Evolutionary conservation across 768 basidiomycete genomes (phyloP).

Genomic region (Grammothele lineata): DNA sequence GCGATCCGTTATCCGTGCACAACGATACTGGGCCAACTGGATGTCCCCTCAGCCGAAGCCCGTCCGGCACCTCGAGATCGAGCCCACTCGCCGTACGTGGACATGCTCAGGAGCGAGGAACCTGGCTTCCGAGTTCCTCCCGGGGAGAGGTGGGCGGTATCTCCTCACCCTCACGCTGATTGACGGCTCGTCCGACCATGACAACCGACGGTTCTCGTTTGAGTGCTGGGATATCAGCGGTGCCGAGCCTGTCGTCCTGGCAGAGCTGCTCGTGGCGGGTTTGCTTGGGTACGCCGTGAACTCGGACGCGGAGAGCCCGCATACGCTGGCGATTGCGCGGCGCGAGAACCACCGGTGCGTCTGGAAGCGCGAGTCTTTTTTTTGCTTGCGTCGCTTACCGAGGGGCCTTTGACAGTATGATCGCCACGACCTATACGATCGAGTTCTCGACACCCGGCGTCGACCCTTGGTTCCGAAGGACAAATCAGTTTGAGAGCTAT

Average conservation of each 20-base stretch:
- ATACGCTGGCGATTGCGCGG: constrained; percentile 35
- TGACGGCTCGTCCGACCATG: constrained; percentile 13
- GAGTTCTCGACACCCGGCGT: neutral
- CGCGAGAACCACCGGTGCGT: neutral
- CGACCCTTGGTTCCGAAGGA: neutral
- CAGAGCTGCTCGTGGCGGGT: constrained; percentile 32
- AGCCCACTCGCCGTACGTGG: constrained; percentile 16
- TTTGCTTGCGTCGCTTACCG: too few relatives aligned
- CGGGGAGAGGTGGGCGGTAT: constrained; percentile 37
- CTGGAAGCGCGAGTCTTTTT: too few relatives aligned
- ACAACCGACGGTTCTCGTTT: constrained; percentile 31
- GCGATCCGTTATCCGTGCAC: constrained; percentile 31
- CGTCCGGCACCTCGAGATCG: constrained; percentile 24
- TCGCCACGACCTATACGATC: constrained; percentile 8
- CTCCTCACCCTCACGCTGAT: constrained; percentile 42
- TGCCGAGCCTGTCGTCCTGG: constrained; percentile 26
- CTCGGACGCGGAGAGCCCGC: constrained; percentile 29
- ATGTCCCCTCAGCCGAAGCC: constrained; percentile 34
- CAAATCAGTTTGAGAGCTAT: constrained; percentile 10
- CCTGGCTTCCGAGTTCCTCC: constrained; percentile 45
- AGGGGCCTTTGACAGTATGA: neutral
- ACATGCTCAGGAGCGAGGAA: constrained; percentile 28
- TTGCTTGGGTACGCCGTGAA: constrained; percentile 40
- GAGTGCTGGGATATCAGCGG: constrained; percentile 55
- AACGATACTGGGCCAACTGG: constrained; percentile 49